These are phyloP conservation scores for Hypoxylon sp. DNA, from an alignment of 2,329 filamentous ascomycete species.

Conservation along the genomic window DNA sequence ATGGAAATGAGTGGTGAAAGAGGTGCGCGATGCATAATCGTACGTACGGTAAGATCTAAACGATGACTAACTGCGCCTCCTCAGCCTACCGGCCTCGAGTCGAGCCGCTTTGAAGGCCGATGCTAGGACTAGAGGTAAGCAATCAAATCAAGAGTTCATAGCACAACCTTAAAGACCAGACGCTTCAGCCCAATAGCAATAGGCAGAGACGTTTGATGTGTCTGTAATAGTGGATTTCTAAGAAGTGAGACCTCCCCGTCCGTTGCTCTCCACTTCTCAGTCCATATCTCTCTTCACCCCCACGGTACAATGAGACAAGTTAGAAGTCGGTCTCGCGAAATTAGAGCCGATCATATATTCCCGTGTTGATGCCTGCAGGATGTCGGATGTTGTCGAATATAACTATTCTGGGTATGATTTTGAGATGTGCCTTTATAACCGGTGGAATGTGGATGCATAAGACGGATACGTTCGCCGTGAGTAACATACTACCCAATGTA, in stretches of 20 bases:
- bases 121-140: slow-evolving; percentile 3
- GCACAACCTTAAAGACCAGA: slow-evolving; percentile 26
- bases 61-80: slow-evolving; percentile 13
- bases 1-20: not conserved
- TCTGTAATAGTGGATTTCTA: slow-evolving; percentile 10
- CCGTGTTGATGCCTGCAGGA: slow-evolving; percentile 4
- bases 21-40: not conserved
- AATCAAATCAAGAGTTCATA: slow-evolving; percentile 21
- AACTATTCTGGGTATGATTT: slow-evolving; percentile 26
- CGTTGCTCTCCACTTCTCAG: slow-evolving; percentile 12
- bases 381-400: slow-evolving; percentile 17
- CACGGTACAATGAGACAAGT: slow-evolving; percentile 4
- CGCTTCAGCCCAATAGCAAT: slow-evolving; percentile 12
- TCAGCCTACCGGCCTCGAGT: slow-evolving; percentile 1
- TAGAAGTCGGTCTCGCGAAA: slow-evolving; percentile 1
- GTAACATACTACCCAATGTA: slow-evolving; percentile 15
- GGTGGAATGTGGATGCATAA: slow-evolving; percentile 10
- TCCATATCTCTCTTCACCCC: slow-evolving; percentile 1
- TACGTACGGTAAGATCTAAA: slow-evolving; percentile 6
- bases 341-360: slow-evolving; percentile 9
- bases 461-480: not conserved
- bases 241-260: slow-evolving; percentile 13
- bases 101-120: slow-evolving; percentile 9
- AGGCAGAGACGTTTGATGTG: slow-evolving; percentile 20
- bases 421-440: slow-evolving; percentile 10